These are phyloP conservation scores for Plantago major DNA, from an alignment of 257 asterid species.

Conservation along the genomic window DNA sequence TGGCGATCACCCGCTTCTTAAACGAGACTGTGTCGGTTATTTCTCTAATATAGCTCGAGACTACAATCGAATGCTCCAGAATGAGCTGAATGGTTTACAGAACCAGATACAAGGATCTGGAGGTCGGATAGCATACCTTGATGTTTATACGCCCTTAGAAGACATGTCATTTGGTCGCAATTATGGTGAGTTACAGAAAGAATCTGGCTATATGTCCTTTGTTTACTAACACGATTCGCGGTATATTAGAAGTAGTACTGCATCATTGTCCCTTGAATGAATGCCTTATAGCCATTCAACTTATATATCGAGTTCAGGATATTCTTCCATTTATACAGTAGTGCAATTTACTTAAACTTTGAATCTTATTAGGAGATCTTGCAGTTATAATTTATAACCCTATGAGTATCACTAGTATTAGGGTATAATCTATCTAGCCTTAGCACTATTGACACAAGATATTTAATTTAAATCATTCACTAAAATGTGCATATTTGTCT, in stretches of 20 bases:
- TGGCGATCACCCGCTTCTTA: slow-evolving; percentile 22
- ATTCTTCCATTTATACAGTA: too few species aligned
- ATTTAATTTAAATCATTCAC: not conserved
- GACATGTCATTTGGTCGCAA: slow-evolving; percentile 38
- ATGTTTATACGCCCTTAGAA: slow-evolving; percentile 34
- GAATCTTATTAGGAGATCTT: too few species aligned
- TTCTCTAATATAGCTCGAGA: slow-evolving; percentile 39
- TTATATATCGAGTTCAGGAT: too few species aligned
- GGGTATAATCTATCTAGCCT: too few species aligned
- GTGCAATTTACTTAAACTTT: too few species aligned
- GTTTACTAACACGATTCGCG: too few species aligned
- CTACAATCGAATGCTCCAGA: slow-evolving; percentile 48
- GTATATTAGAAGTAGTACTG: too few species aligned
- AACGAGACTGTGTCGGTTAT: slow-evolving; percentile 37
- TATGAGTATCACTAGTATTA: too few species aligned
- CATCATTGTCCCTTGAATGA: too few species aligned
- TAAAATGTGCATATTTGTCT: slow-evolving; percentile 1
- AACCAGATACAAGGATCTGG: slow-evolving; percentile 1
- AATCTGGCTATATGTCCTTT: not conserved
- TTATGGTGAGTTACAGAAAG: slow-evolving; percentile 35
- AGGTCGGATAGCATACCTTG: slow-evolving; percentile 47
- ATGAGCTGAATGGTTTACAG: slow-evolving; percentile 26
- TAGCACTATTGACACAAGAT: too few species aligned
- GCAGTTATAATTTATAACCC: too few species aligned
- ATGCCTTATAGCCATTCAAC: too few species aligned